Evolutionary conservation across 176 grass and related monocot species (phyloP), one percentile per base, ranked within the genome.

Genomic region (maize (Zea mays)): DNA sequence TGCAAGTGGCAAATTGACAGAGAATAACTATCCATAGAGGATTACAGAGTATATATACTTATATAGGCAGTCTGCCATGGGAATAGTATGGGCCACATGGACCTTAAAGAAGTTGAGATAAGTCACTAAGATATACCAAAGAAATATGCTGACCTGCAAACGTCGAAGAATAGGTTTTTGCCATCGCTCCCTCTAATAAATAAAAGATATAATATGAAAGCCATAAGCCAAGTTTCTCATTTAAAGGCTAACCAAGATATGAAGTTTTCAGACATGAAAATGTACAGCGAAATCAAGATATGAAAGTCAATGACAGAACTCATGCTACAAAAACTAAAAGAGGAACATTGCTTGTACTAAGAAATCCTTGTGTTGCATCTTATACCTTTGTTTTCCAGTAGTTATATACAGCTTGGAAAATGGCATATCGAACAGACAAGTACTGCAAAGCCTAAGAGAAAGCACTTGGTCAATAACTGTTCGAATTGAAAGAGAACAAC

Each of bases 161-260:
- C 82, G 87, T 37, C 96, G 96, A 74, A 99, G 81, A 87, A 99
- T 93, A 86, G 96, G 96, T 68, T 95, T 99, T 87, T 95, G 96
- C 92, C 92, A 99, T 14, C 68, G 86, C 67, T 99, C 96, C 82
- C 96, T 82, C 96, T 99, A 78, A 87, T 55, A 81, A 79, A 85
- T 40, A 33, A 88, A 81, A 74, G 45, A 71, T 72, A 16, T 5
- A 55, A 41, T 33, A 72, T 51, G 43, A 56, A 14, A 71, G 45
- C 48, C 48, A 77, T 45, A 83, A 38, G 36, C 37, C 12, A 52
- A 79, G 19, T 67, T 61, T 52, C 65, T 77, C 10, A 63, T 62
- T 52, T 66, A 67, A 74, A 57, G 10, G 21, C 19, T 35, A 64
- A 62, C 39, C 5, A 86, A 38, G 38, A 71, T 36, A 64, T 36